Percentiles rank a stretch among this genome's conserved stretches.
Evolutionary conservation across 2,329 filamentous ascomycete species (phyloP).

Genomic region (Aspergillus piperis): DNA sequence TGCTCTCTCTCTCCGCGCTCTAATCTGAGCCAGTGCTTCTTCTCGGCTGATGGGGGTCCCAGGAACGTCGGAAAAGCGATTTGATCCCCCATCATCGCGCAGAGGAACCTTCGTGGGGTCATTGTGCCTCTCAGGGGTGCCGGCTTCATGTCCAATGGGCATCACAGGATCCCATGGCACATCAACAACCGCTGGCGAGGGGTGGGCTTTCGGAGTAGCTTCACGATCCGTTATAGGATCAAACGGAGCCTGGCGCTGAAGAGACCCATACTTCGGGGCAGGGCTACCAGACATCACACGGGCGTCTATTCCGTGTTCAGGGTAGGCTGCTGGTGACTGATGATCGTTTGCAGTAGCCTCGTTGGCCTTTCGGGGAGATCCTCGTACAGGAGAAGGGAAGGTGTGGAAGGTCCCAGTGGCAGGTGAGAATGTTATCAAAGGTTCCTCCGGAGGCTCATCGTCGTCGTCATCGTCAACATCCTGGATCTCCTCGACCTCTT

Average conservation of each 20-base stretch:
- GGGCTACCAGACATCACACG: conserved; percentile 10
- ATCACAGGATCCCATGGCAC: conserved; percentile 15
- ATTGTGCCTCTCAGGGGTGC: conserved; percentile 12
- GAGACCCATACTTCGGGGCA: conserved; percentile 13
- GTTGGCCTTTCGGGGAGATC: conserved; percentile 26
- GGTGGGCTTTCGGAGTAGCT: conserved; percentile 14
- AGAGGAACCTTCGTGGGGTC: conserved; percentile 36
- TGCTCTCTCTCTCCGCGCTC: conserved; percentile 50
- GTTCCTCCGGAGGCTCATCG: conserved; percentile 32
- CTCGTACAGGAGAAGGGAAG: conserved; percentile 39
- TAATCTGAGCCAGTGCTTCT: conserved; percentile 52
- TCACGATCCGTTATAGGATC: conserved; percentile 18
- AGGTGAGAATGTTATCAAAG: conserved; percentile 45
- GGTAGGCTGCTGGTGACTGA: conserved; percentile 10
- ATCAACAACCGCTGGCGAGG: conserved; percentile 15
- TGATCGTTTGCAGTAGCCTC: conserved; percentile 20
- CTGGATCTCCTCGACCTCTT: neutral
- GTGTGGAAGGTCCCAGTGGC: conserved; percentile 47
- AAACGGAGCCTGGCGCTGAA: conserved; percentile 12
- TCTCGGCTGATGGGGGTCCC: conserved; percentile 50
- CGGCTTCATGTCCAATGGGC: neutral
- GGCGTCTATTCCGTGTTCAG: conserved; percentile 10
- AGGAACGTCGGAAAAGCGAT: conserved; percentile 33
- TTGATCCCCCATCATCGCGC: conserved; percentile 28
- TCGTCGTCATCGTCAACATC: conserved; percentile 15